Evolutionary conservation across 208 protist genomes (phyloP).

Genomic region (Leishmania major): DNA sequence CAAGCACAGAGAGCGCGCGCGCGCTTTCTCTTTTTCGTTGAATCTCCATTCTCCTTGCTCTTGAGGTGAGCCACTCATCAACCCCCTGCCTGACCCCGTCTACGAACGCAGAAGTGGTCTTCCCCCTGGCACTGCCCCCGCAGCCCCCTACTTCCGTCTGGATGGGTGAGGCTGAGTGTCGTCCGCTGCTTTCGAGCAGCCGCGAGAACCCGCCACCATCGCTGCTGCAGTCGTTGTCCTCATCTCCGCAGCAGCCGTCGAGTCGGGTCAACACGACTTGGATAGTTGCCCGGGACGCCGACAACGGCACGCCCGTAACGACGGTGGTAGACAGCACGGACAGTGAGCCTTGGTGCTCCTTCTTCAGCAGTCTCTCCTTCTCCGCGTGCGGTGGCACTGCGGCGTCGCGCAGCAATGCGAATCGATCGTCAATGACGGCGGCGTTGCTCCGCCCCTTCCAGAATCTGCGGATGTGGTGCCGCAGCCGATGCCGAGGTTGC

Average conservation of each 20-base stretch:
- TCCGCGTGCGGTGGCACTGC: slow-evolving; percentile 9
- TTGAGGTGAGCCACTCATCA: background rate
- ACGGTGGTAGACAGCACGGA: background rate
- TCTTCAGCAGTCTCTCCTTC: slow-evolving; percentile 27
- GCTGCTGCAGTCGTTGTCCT: background rate
- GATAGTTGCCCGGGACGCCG: slow-evolving; percentile 15
- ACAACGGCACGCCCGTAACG: background rate
- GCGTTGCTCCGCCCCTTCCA: slow-evolving; percentile 25
- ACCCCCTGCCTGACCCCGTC: too few species aligned
- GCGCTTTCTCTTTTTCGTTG: background rate
- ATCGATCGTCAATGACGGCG: background rate
- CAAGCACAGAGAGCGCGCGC: background rate
- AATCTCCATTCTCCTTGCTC: background rate
- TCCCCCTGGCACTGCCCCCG: background rate
- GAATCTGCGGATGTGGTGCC: slow-evolving; percentile 14
- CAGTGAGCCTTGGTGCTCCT: slow-evolving; percentile 18
- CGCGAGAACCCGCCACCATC: background rate
- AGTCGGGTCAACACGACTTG: background rate
- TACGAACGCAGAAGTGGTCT: background rate
- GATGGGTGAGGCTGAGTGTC: slow-evolving; percentile 3
- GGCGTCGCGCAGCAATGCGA: background rate
- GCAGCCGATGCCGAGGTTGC: background rate
- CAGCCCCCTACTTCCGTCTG: background rate
- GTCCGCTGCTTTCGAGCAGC: slow-evolving; percentile 14
- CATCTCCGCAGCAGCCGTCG: background rate